Evolutionary conservation across 257 asterid genomes (phyloP).

Genomic region (Jasminum sambac): DNA sequence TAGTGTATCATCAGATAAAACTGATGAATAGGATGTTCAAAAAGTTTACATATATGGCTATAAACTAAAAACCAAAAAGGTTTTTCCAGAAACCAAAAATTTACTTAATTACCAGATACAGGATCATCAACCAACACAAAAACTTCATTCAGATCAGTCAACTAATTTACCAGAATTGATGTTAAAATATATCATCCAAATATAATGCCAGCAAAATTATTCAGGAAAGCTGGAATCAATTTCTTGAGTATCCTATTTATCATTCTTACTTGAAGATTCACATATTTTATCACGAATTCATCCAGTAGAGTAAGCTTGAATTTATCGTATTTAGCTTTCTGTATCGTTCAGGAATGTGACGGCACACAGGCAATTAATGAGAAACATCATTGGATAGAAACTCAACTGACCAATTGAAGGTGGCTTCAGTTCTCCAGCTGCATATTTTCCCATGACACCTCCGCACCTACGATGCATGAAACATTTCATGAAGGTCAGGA

Average conservation of each 20-base stretch:
- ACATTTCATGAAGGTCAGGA: constrained; percentile 24
- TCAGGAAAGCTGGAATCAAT: neutral
- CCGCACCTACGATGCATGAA: constrained; percentile 73
- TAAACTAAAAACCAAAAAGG: neutral
- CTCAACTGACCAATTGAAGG: constrained; percentile 77
- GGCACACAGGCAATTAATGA: neutral
- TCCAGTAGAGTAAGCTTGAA: neutral
- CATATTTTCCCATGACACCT: constrained; percentile 98
- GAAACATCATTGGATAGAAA: constrained; percentile 15
- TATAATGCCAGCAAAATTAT: neutral
- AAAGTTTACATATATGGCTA: neutral
- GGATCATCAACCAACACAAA: neutral
- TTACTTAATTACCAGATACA: neutral
- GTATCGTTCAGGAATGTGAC: neutral
- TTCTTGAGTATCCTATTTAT: neutral
- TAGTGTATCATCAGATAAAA: neutral
- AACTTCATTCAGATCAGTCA: neutral
- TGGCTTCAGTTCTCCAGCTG: constrained; percentile 98
- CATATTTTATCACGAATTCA: neutral
- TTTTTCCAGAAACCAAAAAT: neutral
- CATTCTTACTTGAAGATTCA: neutral
- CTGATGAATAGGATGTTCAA: neutral
- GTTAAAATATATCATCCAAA: neutral
- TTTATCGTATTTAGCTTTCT: neutral
- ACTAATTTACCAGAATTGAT: neutral